Evolutionary conservation across 2,329 filamentous ascomycete species (phyloP).

Genomic region (Delphinella strobiligena): DNA sequence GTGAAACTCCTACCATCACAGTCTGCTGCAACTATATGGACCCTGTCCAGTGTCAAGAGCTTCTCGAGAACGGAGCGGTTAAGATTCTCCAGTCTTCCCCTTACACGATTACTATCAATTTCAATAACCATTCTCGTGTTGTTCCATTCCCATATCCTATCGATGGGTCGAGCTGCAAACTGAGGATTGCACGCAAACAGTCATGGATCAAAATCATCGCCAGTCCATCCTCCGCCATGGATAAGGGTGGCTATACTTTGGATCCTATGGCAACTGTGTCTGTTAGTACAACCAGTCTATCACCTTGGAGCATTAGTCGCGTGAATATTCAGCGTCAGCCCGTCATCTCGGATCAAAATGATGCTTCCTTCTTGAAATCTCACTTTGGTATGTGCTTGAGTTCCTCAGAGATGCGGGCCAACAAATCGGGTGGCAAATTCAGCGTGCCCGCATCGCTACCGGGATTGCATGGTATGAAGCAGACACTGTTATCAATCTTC

Average conservation of each 20-base stretch:
- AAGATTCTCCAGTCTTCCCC: constrained; percentile 1
- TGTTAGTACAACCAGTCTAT: neutral
- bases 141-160: constrained; percentile 14
- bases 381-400: constrained; percentile 1
- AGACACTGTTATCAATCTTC: constrained; percentile 3
- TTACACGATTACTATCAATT: neutral
- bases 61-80: neutral
- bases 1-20: neutral
- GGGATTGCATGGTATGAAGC: constrained; percentile 1
- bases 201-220: constrained; percentile 21
- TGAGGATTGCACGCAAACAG: constrained; percentile 20
- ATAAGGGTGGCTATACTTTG: constrained; percentile 14
- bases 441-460: neutral
- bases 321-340: constrained; percentile 3
- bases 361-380: constrained; percentile 5
- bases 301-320: constrained; percentile 1
- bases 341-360: neutral
- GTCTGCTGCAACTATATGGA: neutral
- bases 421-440: constrained; percentile 1
- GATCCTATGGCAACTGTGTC: constrained; percentile 15
- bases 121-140: neutral
- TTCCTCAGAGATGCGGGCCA: neutral
- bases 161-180: constrained; percentile 11
- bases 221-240: constrained; percentile 9
- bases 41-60: neutral